These are phyloP conservation scores for Ceratobasidium sp. DNA, from an alignment of 1,284 basidiomycete species.

Conservation along the genomic window DNA sequence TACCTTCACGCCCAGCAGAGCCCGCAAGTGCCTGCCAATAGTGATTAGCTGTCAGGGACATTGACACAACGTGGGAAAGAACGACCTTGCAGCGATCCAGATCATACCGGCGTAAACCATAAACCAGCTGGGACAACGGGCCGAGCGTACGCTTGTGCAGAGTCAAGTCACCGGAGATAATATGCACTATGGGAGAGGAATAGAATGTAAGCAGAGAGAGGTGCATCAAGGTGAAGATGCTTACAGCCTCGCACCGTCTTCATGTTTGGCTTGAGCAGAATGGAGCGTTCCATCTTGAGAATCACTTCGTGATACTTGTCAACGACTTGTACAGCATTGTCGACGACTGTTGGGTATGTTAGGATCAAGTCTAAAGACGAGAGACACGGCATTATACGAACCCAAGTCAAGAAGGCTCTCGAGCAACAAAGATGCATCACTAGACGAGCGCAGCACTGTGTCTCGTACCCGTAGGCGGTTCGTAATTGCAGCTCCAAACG, in stretches of 20 bases:
- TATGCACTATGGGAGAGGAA: slow-evolving; percentile 66
- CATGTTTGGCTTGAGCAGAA: slow-evolving; percentile 72
- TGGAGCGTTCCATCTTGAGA: slow-evolving; percentile 69
- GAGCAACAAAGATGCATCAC: slow-evolving; percentile 72
- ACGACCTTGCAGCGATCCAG: slow-evolving; percentile 68
- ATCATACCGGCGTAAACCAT: slow-evolving; percentile 75
- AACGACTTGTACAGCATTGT: slow-evolving; percentile 74
- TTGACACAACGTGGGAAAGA: neutral
- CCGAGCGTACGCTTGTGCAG: slow-evolving; percentile 76
- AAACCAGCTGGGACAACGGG: slow-evolving; percentile 75
- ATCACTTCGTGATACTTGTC: slow-evolving; percentile 75
- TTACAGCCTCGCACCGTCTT: slow-evolving; percentile 69
- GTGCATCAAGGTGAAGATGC: slow-evolving; percentile 51
- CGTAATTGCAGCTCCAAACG: slow-evolving; percentile 69
- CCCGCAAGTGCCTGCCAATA: slow-evolving; percentile 26
- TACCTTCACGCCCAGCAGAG: slow-evolving; percentile 37
- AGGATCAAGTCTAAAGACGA: neutral
- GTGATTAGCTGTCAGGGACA: neutral
- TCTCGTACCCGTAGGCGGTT: slow-evolving; percentile 68
- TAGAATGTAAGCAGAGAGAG: slow-evolving; percentile 10
- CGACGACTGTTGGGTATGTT: slow-evolving; percentile 64
- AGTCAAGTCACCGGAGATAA: slow-evolving; percentile 77
- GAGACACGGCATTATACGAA: slow-evolving; percentile 55
- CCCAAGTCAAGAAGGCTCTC: slow-evolving; percentile 74
- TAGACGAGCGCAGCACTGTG: slow-evolving; percentile 69